Conservation (phyloP, 768 basidiomycete species). For the Tephrocybe rancida region DNA sequence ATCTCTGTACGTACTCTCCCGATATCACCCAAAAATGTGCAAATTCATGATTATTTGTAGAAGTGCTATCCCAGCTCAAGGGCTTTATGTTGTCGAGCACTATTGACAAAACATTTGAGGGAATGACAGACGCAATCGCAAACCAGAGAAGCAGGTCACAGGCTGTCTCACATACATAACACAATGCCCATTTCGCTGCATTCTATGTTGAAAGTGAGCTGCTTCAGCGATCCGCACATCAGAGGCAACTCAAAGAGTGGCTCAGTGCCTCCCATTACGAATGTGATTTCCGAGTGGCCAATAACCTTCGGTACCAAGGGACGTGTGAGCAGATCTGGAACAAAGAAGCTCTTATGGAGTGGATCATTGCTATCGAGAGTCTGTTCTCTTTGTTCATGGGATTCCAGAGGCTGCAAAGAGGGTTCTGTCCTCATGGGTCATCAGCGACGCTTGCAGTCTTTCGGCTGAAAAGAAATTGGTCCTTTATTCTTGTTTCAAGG, state of each 20-base stretch:
- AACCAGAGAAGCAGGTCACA: not conserved
- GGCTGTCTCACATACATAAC: not conserved
- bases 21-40: conserved; percentile 45
- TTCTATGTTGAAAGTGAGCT: too few relatives aligned
- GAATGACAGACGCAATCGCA: not conserved
- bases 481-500: conserved; percentile 12
- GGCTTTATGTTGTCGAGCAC: not conserved
- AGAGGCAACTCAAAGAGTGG: conserved; percentile 3
- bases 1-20: conserved; percentile 39
- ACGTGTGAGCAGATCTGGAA: conserved; percentile 11
- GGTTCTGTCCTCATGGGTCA: conserved; percentile 11
- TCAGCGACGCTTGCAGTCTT: not conserved
- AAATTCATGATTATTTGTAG: not conserved
- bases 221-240: not conserved
- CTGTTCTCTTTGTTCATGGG: conserved; percentile 7
- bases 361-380: not conserved
- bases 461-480: not conserved
- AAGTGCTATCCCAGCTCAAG: not conserved
- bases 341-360: not conserved
- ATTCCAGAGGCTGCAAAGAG: conserved; percentile 10
- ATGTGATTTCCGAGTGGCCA: conserved; percentile 1
- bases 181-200: not conserved
- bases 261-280: conserved; percentile 7
- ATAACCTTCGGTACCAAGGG: not conserved
- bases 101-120: conserved; percentile 3